These are phyloP conservation scores for Aspergillus diversus DNA, from an alignment of 495 filamentous ascomycete species.

Conservation along the genomic window DNA sequence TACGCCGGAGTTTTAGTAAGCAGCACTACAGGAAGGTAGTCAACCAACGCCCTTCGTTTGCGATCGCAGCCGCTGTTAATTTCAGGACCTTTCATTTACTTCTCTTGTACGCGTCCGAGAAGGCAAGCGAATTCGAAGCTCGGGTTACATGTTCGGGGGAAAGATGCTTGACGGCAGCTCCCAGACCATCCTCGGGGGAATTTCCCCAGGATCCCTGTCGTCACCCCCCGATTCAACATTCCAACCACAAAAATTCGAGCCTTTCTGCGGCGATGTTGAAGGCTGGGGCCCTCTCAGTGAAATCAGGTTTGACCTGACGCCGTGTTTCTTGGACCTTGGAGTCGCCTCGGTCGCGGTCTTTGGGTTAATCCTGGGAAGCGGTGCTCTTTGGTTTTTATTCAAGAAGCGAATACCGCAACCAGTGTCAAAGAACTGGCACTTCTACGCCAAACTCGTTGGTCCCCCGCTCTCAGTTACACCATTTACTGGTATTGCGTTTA, in stretches of 20 bases:
- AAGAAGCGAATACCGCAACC: constrained; percentile 64
- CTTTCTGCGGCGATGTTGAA: constrained; percentile 82
- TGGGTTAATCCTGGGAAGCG: constrained; percentile 74
- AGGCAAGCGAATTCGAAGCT: constrained; percentile 17
- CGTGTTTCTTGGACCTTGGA: constrained; percentile 92
- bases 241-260: constrained; percentile 51
- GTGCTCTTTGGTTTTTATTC: constrained; percentile 75
- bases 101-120: constrained; percentile 16
- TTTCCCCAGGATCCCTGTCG: constrained; percentile 35
- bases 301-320: constrained; percentile 86
- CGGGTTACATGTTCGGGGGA: constrained; percentile 21
- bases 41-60: background rate
- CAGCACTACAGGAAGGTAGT: background rate
- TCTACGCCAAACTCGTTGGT: constrained; percentile 86
- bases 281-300: constrained; percentile 95
- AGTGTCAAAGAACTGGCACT: constrained; percentile 89
- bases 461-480: background rate
- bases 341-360: constrained; percentile 75
- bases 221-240: constrained; percentile 35
- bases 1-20: constrained; percentile 13
- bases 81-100: constrained; percentile 9
- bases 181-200: constrained; percentile 46
- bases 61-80: constrained; percentile 11
- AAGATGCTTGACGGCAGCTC: constrained; percentile 52
- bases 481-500: background rate